Percentiles rank a stretch among this genome's conserved stretches.
These are phyloP conservation scores for Nicotiana otophora DNA, from an alignment of 257 asterid species.

Conservation along the genomic window DNA sequence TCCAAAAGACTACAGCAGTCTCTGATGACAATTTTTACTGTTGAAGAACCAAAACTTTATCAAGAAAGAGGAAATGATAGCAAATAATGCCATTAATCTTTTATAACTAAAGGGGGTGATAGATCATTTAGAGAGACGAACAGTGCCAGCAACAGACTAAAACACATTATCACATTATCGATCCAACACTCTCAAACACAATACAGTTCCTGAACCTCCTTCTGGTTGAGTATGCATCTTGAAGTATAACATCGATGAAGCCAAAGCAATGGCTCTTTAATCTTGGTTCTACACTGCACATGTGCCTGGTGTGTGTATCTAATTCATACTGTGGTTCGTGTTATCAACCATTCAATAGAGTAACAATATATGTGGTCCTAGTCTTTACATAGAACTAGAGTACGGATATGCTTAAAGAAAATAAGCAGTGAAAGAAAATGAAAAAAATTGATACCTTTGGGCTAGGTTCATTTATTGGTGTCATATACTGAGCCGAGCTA, in stretches of 20 bases:
- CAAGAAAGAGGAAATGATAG: not conserved
- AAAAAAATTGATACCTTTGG: not conserved
- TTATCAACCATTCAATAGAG: not conserved
- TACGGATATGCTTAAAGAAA: not conserved
- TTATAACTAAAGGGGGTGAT: not conserved
- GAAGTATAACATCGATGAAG: not conserved
- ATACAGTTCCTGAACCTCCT: slow-evolving; percentile 1
- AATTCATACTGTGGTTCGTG: not conserved
- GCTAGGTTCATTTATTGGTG: slow-evolving; percentile 12
- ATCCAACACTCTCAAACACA: not conserved
- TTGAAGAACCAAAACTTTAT: not conserved
- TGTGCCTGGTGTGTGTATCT: not conserved
- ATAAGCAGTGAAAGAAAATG: not conserved
- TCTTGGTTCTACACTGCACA: not conserved
- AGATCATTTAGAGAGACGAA: not conserved
- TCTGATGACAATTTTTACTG: not conserved
- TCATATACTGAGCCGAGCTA: slow-evolving; percentile 21
- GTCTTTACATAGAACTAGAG: not conserved
- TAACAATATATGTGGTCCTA: not conserved
- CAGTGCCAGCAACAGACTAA: not conserved
- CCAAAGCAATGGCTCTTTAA: not conserved
- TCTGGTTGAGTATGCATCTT: not conserved
- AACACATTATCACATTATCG: not conserved
- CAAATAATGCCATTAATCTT: not conserved
- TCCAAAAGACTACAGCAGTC: not conserved